phyloP scores from a whole-genome alignment of 306 rosid species.

The Cicer judaicum region DNA sequence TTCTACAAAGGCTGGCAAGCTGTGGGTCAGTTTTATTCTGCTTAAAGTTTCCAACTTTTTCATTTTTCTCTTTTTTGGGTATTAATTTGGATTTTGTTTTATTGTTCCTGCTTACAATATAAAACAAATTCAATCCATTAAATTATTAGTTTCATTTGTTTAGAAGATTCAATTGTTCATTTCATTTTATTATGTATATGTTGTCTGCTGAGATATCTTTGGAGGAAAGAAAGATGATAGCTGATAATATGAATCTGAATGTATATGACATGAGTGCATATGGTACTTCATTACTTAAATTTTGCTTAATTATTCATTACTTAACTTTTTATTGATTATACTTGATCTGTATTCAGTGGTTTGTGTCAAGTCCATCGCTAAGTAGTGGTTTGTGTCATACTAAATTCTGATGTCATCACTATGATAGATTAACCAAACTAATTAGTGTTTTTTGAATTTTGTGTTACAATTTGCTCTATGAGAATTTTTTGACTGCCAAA shows the following conservation, averaged over 20 bases:
- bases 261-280: background rate
- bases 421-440: background rate
- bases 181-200: background rate
- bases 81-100: constrained; percentile 1
- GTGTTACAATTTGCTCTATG: constrained; percentile 7
- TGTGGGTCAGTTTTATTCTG: constrained; percentile 64
- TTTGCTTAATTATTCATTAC: background rate
- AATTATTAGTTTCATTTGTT: constrained; percentile 11
- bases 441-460: background rate
- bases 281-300: background rate
- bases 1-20: constrained; percentile 86
- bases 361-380: background rate
- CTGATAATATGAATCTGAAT: background rate
- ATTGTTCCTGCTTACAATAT: background rate
- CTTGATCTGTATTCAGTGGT: background rate
- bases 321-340: background rate
- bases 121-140: constrained; percentile 5
- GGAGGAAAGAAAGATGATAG: background rate
- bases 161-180: background rate
- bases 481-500: background rate
- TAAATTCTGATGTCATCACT: constrained; percentile 1
- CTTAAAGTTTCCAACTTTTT: constrained; percentile 22
- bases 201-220: constrained; percentile 22
- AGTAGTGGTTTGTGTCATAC: constrained; percentile 6
- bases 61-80: constrained; percentile 1